Evolutionary conservation across 768 basidiomycete species (phyloP).

Genomic region (Tylopilus rubrobrunneus): DNA sequence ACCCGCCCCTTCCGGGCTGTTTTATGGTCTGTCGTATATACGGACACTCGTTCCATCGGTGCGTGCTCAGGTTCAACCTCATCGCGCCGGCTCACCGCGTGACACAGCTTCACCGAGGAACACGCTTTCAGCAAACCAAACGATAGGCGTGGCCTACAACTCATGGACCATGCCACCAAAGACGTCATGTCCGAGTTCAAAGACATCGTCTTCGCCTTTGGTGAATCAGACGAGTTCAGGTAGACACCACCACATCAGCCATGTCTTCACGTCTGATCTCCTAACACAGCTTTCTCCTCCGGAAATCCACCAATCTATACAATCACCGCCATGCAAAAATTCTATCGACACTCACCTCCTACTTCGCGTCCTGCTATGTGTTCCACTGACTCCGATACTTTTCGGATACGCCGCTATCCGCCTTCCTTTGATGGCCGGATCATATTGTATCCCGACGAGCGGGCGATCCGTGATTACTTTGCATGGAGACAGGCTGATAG

Average conservation of each 20-base stretch:
- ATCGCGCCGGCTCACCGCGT: background rate
- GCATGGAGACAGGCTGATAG: conserved; percentile 96
- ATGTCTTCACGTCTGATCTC: background rate
- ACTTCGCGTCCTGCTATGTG: conserved; percentile 90
- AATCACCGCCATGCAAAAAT: conserved; percentile 88
- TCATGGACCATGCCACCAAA: conserved; percentile 91
- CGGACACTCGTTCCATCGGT: conserved; percentile 94
- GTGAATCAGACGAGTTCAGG: conserved; percentile 98
- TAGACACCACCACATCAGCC: conserved; percentile 20
- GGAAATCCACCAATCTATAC: conserved; percentile 70
- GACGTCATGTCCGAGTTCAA: conserved; percentile 77
- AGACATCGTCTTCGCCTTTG: conserved; percentile 86
- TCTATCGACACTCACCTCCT: conserved; percentile 72
- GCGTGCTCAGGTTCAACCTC: conserved; percentile 11
- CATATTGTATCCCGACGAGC: conserved; percentile 70
- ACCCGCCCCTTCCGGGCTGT: conserved; percentile 76
- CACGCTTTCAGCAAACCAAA: conserved; percentile 90
- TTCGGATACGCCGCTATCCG: conserved; percentile 67
- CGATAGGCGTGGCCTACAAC: conserved; percentile 75
- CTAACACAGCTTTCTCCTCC: conserved; percentile 73
- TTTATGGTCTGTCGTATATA: conserved; percentile 87
- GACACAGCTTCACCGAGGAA: conserved; percentile 71
- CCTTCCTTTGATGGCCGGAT: conserved; percentile 93
- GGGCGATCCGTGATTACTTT: conserved; percentile 86
- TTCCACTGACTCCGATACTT: conserved; percentile 83